A percentile compares a stretch with the other conserved stretches of the same genome.
These are phyloP conservation scores for Grigorovia jiainica DNA, from an alignment of 805 yeast genomes.

Conservation along the genomic window DNA sequence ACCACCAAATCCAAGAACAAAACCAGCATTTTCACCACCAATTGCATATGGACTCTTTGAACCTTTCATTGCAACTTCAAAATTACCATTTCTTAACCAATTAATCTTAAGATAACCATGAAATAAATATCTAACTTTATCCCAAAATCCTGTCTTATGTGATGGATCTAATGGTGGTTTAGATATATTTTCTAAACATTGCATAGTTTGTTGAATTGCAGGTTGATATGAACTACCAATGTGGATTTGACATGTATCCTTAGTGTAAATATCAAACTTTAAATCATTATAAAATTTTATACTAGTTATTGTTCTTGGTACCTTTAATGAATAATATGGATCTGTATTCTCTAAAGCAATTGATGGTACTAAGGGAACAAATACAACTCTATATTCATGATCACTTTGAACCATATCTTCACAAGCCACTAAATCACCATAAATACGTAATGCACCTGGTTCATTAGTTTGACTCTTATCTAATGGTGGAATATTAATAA, in stretches of 20 bases:
- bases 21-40: constrained; percentile 63
- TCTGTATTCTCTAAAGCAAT: constrained; percentile 31
- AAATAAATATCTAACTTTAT: constrained; percentile 63
- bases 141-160: constrained; percentile 85
- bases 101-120: constrained; percentile 59
- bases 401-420: constrained; percentile 49
- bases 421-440: constrained; percentile 59
- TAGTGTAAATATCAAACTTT: constrained; percentile 44
- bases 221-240: constrained; percentile 87
- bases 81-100: constrained; percentile 41
- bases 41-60: constrained; percentile 71
- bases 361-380: constrained; percentile 53
- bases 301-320: constrained; percentile 69
- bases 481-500: constrained; percentile 58
- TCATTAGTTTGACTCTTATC: constrained; percentile 22
- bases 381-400: constrained; percentile 47
- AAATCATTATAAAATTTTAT: constrained; percentile 63
- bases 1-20: constrained; percentile 60
- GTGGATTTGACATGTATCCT: constrained; percentile 51
- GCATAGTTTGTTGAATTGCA: constrained; percentile 70
- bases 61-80: constrained; percentile 60
- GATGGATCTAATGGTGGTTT: constrained; percentile 90
- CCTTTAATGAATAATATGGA: constrained; percentile 43
- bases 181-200: constrained; percentile 70
- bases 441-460: constrained; percentile 30